These are phyloP conservation scores for Calonectria hongkongensis DNA, from an alignment of 2,329 filamentous ascomycete genomes.

Conservation along the genomic window DNA sequence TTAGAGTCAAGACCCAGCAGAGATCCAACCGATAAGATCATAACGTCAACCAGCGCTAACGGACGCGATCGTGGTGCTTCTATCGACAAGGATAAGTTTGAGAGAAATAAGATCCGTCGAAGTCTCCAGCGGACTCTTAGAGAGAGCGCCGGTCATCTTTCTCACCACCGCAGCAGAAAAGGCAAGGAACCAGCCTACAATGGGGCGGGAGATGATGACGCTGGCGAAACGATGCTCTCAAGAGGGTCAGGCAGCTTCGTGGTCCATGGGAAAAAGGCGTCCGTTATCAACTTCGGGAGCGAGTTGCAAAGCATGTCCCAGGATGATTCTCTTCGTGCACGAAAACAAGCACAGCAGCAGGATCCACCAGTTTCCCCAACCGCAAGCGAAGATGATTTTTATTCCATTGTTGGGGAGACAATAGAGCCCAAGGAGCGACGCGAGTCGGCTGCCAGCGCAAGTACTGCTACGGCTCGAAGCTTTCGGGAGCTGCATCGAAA, in stretches of 20 bases:
- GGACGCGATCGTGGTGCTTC: constrained; percentile 58
- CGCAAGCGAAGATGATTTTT: constrained; percentile 69
- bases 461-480: constrained; percentile 80
- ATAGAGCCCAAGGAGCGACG: constrained; percentile 70
- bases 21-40: constrained; percentile 59
- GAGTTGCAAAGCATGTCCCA: constrained; percentile 87
- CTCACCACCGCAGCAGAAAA: constrained; percentile 83
- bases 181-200: constrained; percentile 75
- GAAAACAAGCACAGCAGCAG: constrained; percentile 70
- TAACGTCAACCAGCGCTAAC: constrained; percentile 59
- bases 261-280: constrained; percentile 98
- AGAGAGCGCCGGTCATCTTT: constrained; percentile 82
- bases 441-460: constrained; percentile 78
- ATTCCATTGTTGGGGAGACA: constrained; percentile 68
- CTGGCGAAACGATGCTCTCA: constrained; percentile 80
- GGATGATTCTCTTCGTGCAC: constrained; percentile 82
- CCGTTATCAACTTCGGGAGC: constrained; percentile 96
- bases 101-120: constrained; percentile 83
- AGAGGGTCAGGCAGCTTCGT: constrained; percentile 93
- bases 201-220: constrained; percentile 60
- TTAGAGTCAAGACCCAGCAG: constrained; percentile 65
- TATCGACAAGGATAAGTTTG: constrained; percentile 69
- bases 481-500: constrained; percentile 78
- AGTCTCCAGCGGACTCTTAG: constrained; percentile 93
- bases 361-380: constrained; percentile 62